Base-by-base conservation (phyloP, 225 moss, liverwort and hornwort species). In the Bryoerythrophyllum caledonicum region DNA sequence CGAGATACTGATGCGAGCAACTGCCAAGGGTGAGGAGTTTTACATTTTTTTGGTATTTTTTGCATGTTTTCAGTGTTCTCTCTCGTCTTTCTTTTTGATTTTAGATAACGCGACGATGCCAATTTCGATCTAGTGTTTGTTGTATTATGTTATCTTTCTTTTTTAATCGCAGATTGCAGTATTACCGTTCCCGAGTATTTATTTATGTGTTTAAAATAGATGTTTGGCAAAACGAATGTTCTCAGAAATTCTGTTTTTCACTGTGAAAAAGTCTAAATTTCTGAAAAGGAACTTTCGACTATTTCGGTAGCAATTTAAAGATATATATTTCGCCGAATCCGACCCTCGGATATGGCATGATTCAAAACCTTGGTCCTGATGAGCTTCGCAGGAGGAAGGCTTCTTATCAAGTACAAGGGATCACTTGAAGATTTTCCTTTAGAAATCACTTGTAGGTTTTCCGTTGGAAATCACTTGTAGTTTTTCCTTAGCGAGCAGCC, bases 361-460 rank as follows among this genome's bases (percentile, higher is more conserved):
- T 19, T 43, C 53, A 61, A 27, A 71, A 71, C 61, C 79, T 75
- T 78, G 19, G 54, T 19, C 48, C 27, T 27, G 54, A 60, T 66
- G 65, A 55, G 65, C 27, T 66, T 43, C 23, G 10, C 24, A 24
- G 46, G 71, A 72, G 46, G n/a, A 48, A 26, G 56, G 21, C 70
- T 23, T 73, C 23, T 56, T 24, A 57, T 15, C 63, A 59, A 58
- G 23, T 28, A 46, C 60, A 64, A 79, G 54, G 10, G 65, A 32
- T 65, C 60, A 49, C 48, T 71, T 66, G 54, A 23, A 62, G 61
- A 37, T 49, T 57, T 75, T 34, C 23, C 32, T 57, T 58, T n/a
- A n/a, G n/a, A n/a, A n/a, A n/a, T n/a, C n/a, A n/a, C n/a, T n/a
- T n/a, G n/a, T n/a, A n/a, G n/a, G n/a, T n/a, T n/a, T n/a, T n/a